Evolutionary conservation across 306 rosid species (phyloP), one percentile per base, ranked within the genome.

Genomic region (Vicia faba): DNA sequence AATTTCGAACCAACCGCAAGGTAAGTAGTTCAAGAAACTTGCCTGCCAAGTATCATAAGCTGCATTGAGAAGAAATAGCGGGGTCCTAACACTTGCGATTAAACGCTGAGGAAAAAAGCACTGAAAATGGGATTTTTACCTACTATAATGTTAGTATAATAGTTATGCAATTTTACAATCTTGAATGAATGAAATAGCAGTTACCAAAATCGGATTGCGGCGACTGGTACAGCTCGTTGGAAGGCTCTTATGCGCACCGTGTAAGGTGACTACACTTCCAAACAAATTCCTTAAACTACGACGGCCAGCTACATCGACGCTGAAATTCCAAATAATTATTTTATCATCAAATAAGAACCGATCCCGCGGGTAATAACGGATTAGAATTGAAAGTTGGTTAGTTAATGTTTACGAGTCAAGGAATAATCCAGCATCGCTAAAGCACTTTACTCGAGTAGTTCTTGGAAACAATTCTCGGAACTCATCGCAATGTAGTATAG

Each of bases 1-100:
- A 5, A 0, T 31, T 5, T 31, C 7, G 9, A 50, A 76, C 31
- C 28, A 68, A 56, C 51, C 25, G 45, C 53, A 64, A 64, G 54
- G 41, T 50, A 69, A 43, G 58, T 45, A 20, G 63, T 38, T 15
- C 31, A 13, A 61, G 38, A 69, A 50, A 51, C 15, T 78, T 85
- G 86, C 97, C 91, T 91, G 97, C 97, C 96, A 91, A 19, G 87
- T 83, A 78, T 91, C 97, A 76, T 91, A 88, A 60, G 96, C 97
- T 72, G 95, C 85, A 69, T 91, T 91, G 40, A 91, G 84, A 77
- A 91, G 86, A 83, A 88, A 91, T 64, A 91, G 67, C 10, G 97
- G 96, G 4, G 97, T 86, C 82, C 82, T 81, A 15, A 91, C 78
- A 61, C 83, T 72, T 66, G 87, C 83, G 64, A 91, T 80, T 79